These are phyloP conservation scores for Boletus huronensis DNA, from an alignment of 768 basidiomycete species.

Conservation along the genomic window DNA sequence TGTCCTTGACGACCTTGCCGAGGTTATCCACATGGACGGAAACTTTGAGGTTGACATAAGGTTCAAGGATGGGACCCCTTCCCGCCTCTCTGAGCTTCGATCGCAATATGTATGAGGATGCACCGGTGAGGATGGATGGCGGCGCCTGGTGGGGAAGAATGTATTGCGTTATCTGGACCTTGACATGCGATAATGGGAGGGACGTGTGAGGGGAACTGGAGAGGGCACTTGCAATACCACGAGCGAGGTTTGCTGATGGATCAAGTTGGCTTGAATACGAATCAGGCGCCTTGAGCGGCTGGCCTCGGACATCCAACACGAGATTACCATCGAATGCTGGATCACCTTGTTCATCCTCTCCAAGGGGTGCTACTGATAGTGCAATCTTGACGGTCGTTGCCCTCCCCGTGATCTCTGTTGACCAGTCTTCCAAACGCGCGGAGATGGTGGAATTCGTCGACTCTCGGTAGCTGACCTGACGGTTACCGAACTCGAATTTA, in stretches of 20 bases:
- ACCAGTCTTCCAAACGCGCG: constrained; percentile 46
- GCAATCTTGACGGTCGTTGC: constrained; percentile 47
- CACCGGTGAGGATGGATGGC: constrained; percentile 59
- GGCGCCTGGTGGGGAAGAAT: constrained; percentile 40
- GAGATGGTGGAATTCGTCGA: constrained; percentile 31
- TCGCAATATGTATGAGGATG: constrained; percentile 61
- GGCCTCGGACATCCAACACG: constrained; percentile 54
- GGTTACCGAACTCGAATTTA: constrained; percentile 70
- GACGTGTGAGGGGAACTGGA: constrained; percentile 79
- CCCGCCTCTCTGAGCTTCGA: constrained; percentile 58
- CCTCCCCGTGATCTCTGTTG: constrained; percentile 61
- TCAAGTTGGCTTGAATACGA: constrained; percentile 41
- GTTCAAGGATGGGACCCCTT: constrained; percentile 74
- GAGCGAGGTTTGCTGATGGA: constrained; percentile 53
- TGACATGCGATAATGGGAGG: constrained; percentile 62
- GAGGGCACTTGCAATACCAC: constrained; percentile 67
- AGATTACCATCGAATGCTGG: constrained; percentile 76
- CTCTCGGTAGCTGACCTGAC: constrained; percentile 82
- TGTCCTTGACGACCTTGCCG: constrained; percentile 77
- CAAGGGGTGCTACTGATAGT: constrained; percentile 53
- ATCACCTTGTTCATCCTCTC: constrained; percentile 56
- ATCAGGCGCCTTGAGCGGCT: constrained; percentile 51
- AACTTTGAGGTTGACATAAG: constrained; percentile 68
- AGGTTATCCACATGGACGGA: constrained; percentile 63
- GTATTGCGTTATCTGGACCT: constrained; percentile 50